Evolutionary conservation across 768 basidiomycete species (phyloP), one percentile per base, ranked within the genome.

Genomic region (Boletus tomentosulus): DNA sequence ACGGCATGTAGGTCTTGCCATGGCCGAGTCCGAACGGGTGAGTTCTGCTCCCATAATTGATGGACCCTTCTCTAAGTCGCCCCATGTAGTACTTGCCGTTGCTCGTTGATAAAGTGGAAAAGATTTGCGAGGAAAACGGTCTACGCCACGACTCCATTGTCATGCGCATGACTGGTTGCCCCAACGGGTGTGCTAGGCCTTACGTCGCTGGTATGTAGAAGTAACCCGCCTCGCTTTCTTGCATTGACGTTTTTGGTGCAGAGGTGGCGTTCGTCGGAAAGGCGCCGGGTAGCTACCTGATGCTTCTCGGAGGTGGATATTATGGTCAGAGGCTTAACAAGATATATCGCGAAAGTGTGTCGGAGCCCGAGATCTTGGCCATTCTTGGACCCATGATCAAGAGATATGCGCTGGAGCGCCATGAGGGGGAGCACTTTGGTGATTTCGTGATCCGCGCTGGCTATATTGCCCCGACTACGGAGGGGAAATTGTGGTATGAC

Each of bases 121-220:
- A 85, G 72, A 87, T 98, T 6, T 91, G 89, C 65, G 97, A 98
- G 69, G 90, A 94, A 68, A 88, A 85, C 61, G 96, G 96, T 19
- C 76, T 98, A 39, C 80, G 96, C 44, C 87, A 97, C 67, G 96
- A 99, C 71, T 85, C 89, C 3, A 96, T 98, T 59, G 84, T 98
- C 56, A 98, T 99, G 96, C 83, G 96, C 50, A 98, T 98, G 95
- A 98, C 95, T 15, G 96, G 96, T 47, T 98, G 95, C 61, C 92
- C 92, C 3, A 94, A 93, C 63, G 92, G 92, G 35, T 94, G 94
- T 68, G 91, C 95, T 2, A 80, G 95, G 54, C 96, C 93, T 35
- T 98, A 96, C 70, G 75, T 95, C 43, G 96, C 91, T 46, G 89
- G 89, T 86, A 42, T 10, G 83, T 63, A 25, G 34, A 38, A 4